Evolutionary conservation across 352 stramenopile genomes (phyloP).

Genomic region (Paralagenidium karlingii): DNA sequence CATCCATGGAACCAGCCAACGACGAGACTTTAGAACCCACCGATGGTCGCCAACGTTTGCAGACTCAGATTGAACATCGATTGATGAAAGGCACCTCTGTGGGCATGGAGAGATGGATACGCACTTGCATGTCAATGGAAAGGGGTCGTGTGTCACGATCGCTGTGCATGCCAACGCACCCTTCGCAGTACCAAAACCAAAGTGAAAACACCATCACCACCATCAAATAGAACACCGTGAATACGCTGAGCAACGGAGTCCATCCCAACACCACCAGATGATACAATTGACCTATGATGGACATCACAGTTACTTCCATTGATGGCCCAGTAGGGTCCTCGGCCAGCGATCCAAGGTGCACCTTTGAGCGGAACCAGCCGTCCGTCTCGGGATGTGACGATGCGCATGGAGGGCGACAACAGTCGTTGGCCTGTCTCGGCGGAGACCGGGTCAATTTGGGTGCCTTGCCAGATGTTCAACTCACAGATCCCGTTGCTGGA

Average conservation of each 20-base stretch:
- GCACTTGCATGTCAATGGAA: no score
- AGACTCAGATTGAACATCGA: constrained; percentile 57
- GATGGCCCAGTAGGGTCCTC: neutral
- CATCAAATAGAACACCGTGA: constrained; percentile 27
- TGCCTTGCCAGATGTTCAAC: constrained; percentile 41
- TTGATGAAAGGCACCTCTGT: no score
- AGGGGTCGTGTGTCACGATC: no score
- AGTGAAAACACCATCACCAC: constrained; percentile 33
- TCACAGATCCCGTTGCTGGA: constrained; percentile 28
- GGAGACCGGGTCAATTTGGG: constrained; percentile 19
- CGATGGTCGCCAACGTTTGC: constrained; percentile 44
- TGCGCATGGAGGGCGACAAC: constrained; percentile 21
- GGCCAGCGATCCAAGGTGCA: constrained; percentile 1
- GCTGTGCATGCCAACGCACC: constrained; percentile 14
- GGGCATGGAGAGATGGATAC: no score
- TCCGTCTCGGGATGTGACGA: constrained; percentile 38
- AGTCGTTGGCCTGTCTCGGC: constrained; percentile 8
- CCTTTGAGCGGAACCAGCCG: constrained; percentile 17
- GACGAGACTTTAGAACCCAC: constrained; percentile 7
- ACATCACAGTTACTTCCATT: neutral
- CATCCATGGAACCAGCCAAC: neutral
- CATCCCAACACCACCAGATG: constrained; percentile 33
- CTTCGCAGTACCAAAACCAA: constrained; percentile 22
- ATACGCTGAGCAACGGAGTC: constrained; percentile 25
- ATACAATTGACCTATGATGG: constrained; percentile 21